Evolutionary conservation across 1,284 basidiomycete genomes (phyloP).

Genomic region (Microbotryomycetes sp.): DNA sequence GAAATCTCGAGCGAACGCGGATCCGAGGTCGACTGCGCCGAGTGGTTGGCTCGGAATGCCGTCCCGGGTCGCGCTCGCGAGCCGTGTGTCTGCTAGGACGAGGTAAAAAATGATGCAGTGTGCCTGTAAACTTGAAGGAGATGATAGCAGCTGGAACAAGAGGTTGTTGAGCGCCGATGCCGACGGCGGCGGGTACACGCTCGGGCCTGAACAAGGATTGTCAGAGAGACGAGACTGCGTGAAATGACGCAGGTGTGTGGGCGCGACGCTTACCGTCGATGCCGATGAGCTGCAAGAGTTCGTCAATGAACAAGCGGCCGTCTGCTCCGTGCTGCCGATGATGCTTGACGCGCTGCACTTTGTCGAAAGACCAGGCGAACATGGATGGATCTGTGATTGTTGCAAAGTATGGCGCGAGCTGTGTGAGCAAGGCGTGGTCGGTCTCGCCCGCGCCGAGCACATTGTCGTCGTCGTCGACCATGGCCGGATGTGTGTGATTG

Average conservation of each 20-base stretch:
- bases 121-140: background rate
- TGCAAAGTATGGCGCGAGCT: background rate
- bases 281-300: conserved; percentile 8
- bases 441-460: background rate
- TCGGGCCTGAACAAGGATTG: background rate
- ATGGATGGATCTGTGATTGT: background rate
- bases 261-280: background rate
- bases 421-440: background rate
- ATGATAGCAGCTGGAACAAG: conserved; percentile 1
- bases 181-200: conserved; percentile 10
- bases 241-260: background rate
- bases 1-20: conserved; percentile 1
- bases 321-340: conserved; percentile 5
- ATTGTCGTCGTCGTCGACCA: background rate
- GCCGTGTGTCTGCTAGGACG: conserved; percentile 7
- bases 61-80: too few species aligned
- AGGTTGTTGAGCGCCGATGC: conserved; percentile 6
- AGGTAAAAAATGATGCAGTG: conserved; percentile 27
- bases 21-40: background rate
- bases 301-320: conserved; percentile 15
- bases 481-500: background rate
- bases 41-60: background rate
- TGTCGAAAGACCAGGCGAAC: background rate
- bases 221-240: background rate
- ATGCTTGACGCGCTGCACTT: background rate